These are phyloP conservation scores for Aspergillus tamarii DNA, from an alignment of 2,329 filamentous ascomycete species.

Conservation along the genomic window DNA sequence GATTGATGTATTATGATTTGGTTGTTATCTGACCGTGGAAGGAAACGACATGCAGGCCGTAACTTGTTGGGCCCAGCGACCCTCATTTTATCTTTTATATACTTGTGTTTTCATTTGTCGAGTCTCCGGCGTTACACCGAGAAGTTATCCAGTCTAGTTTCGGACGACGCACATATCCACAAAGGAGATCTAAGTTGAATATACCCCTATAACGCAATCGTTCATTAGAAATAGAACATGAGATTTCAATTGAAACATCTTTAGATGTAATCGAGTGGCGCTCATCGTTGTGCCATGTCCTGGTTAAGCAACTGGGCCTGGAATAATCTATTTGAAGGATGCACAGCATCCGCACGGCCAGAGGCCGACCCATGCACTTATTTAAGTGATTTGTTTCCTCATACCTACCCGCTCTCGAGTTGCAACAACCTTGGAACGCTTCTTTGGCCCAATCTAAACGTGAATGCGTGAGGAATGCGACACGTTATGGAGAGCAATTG, in stretches of 20 bases:
- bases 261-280: not conserved
- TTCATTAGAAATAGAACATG: slow-evolving; percentile 1
- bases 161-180: not conserved
- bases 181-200: slow-evolving; percentile 1
- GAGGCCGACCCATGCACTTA: not conserved
- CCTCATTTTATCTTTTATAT: not conserved
- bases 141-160: not conserved
- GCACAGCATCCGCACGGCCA: not conserved
- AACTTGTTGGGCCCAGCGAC: not conserved
- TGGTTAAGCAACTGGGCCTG: not conserved
- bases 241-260: not conserved
- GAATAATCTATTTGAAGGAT: not conserved
- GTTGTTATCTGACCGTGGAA: not conserved
- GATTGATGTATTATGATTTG: slow-evolving; percentile 30
- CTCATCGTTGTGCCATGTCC: not conserved
- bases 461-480: not conserved
- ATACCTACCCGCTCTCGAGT: not conserved
- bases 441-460: not conserved
- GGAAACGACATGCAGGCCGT: not conserved
- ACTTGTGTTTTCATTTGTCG: not conserved
- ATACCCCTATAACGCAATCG: slow-evolving; percentile 4
- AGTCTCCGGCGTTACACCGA: not conserved
- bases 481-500: not conserved
- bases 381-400: not conserved
- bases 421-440: not conserved